Conservation (phyloP, 352 stramenopile genomes). For the Globisporangium echinulatum region DNA sequence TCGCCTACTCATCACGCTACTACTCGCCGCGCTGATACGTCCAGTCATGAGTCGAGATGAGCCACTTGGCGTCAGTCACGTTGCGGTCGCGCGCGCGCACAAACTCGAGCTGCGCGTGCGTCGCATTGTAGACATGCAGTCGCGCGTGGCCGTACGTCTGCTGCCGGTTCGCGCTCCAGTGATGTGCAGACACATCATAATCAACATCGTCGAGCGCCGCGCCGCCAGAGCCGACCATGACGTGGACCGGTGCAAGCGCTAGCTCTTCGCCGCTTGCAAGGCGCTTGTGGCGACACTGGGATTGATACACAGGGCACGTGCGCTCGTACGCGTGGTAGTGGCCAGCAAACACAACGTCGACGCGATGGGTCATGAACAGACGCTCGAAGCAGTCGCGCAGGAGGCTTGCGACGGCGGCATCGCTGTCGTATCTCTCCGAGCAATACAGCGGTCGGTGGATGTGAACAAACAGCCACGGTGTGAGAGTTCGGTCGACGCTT, state of each 20-base stretch:
- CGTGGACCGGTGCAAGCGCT: constrained; percentile 21
- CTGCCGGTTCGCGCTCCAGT: constrained; percentile 22
- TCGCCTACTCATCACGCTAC: not conserved
- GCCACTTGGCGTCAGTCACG: constrained; percentile 27
- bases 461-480: constrained; percentile 24
- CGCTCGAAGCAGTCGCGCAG: constrained; percentile 16
- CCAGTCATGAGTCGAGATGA: constrained; percentile 33
- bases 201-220: constrained; percentile 28
- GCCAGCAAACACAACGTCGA: constrained; percentile 23
- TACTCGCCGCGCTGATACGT: constrained; percentile 9
- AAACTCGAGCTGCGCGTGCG: constrained; percentile 34
- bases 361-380: constrained; percentile 16
- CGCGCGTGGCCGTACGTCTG: constrained; percentile 33
- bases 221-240: constrained; percentile 43
- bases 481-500: constrained; percentile 16
- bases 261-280: constrained; percentile 6
- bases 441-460: constrained; percentile 25
- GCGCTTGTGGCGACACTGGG: constrained; percentile 12
- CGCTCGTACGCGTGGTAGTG: constrained; percentile 28
- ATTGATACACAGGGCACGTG: constrained; percentile 21
- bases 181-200: constrained; percentile 7
- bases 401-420: constrained; percentile 12
- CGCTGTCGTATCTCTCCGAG: constrained; percentile 13
- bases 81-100: constrained; percentile 20
- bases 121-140: constrained; percentile 32